Conservation (phyloP, 2,329 filamentous ascomycete genomes). For the Exophiala bonariae region DNA sequence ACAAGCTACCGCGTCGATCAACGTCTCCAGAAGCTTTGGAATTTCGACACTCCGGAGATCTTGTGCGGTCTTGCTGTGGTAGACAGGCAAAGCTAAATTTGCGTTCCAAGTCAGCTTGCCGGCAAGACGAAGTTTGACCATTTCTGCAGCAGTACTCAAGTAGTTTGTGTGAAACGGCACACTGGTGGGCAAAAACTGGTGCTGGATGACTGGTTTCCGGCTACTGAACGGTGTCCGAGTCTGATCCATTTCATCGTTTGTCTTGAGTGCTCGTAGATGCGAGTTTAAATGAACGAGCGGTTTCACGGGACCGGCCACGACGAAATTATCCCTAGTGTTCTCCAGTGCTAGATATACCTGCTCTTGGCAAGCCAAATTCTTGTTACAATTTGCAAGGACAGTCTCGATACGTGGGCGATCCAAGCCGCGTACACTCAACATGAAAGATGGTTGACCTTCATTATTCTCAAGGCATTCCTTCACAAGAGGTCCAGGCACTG, state of each 20-base stretch:
- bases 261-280: conserved; percentile 31
- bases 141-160: conserved; percentile 29
- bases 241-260: conserved; percentile 27
- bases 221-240: conserved; percentile 34
- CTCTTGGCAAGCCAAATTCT: conserved; percentile 25
- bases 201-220: conserved; percentile 31
- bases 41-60: conserved; percentile 28
- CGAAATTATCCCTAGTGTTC: conserved; percentile 32
- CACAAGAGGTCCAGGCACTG: conserved; percentile 9
- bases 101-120: conserved; percentile 4
- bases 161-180: conserved; percentile 43
- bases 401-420: conserved; percentile 19
- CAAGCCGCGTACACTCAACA: conserved; percentile 33
- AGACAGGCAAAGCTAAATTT: conserved; percentile 34
- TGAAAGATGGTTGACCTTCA: conserved; percentile 33
- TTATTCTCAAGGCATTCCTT: conserved; percentile 10
- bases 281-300: conserved; percentile 31
- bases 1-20: conserved; percentile 15
- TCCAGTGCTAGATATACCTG: conserved; percentile 30
- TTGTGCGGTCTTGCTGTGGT: conserved; percentile 32
- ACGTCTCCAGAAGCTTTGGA: conserved; percentile 8
- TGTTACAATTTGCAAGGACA: conserved; percentile 28
- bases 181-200: conserved; percentile 41
- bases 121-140: conserved; percentile 25
- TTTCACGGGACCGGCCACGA: conserved; percentile 32